Evolutionary conservation across 352 stramenopile genomes (phyloP), one percentile per base, ranked within the genome.

Genomic region (Phytopythium sindhum): DNA sequence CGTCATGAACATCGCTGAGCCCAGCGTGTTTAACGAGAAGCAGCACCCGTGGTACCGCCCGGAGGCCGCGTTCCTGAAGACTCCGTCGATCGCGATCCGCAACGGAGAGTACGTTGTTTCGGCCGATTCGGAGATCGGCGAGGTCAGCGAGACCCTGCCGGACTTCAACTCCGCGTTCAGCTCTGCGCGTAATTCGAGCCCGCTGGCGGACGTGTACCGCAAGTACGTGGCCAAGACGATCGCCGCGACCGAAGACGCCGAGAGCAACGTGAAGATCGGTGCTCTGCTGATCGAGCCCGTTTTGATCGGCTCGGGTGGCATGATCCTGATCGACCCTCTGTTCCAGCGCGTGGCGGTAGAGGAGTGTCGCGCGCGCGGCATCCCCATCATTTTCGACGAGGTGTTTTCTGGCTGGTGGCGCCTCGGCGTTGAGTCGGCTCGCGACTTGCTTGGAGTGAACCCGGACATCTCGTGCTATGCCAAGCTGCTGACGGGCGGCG

Each of bases 301-400:
- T 23, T 68, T 98, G 8, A 89, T 97, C 56, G 92, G 88, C 31
- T 91, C 75, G 0, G 86, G 86, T 60, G 91, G 90, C 11, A 97
- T 97, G 90, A 76, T 95, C 41, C 77, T 98, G 15, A 84, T 97
- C 10, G 93, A 98, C 63, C 93, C 93, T 21, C 78, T 98, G 14
- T 98, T 96, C 70, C 93, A 98, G 74, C 81, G 90, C 41, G 74
- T 93, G n/a, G 71, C 93, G 5, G 90, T 97, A 24, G 71, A 92
- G 39, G 78, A 93, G 57, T 93, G 81, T 54, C 83, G 72, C 37
- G 67, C 66, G 41, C 85, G 81, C 39, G 77, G 83, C 58, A 95
- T 98, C 45, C 89, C 90, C 5, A 81, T 98, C 21, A 89, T 98
- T 61, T 98, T 93, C 65, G 93, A 98, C 64, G 93, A 98, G 62